Percentiles rank a stretch among this genome's conserved stretches.
phyloP scores from a whole-genome alignment of 176 grass and related monocot genomes.

The Triticum monococcum region DNA sequence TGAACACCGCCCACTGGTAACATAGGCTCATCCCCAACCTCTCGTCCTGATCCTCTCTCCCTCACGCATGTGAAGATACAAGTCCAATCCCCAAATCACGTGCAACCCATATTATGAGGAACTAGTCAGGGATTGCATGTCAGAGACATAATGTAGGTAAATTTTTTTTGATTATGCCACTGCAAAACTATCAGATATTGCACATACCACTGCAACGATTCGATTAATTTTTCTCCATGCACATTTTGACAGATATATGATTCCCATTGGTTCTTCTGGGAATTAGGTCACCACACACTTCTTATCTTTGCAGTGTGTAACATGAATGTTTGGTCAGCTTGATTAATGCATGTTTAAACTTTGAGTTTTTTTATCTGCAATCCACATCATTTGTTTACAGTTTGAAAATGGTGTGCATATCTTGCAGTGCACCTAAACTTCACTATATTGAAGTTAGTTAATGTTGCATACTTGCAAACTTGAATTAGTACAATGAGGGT shows the following conservation, averaged over 20 bases:
- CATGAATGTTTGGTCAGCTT: not conserved
- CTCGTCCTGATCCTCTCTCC: not conserved
- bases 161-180: not conserved
- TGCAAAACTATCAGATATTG: conserved; percentile 3
- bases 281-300: not conserved
- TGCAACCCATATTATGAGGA: not conserved
- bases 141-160: not conserved
- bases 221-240: not conserved
- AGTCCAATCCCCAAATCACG: not conserved
- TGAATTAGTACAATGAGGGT: not conserved
- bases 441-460: not conserved
- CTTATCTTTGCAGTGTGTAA: not conserved
- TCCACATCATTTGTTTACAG: not conserved
- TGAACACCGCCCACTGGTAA: not conserved
- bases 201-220: not conserved
- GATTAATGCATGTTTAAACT: not conserved
- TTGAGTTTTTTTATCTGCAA: conserved; percentile 4
- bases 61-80: not conserved
- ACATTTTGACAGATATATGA: not conserved
- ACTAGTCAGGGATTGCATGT: not conserved
- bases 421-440: not conserved
- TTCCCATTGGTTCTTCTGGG: not conserved
- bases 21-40: not conserved
- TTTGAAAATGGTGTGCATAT: not conserved
- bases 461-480: not conserved